Evolutionary conservation across 805 yeast species (phyloP).

Genomic region (Candida anglica): DNA sequence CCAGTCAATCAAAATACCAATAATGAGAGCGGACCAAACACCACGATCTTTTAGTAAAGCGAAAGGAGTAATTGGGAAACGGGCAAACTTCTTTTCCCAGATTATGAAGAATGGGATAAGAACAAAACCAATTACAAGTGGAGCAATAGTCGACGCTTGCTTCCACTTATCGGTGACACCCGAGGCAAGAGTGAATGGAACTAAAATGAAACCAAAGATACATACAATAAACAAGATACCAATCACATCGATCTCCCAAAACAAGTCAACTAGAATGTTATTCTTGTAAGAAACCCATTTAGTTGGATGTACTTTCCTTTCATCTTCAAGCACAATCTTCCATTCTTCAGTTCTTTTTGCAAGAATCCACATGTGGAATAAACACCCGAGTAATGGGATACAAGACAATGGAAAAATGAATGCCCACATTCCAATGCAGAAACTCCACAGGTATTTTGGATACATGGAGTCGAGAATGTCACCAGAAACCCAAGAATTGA

Average conservation of each 20-base stretch:
- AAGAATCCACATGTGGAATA: constrained; percentile 50
- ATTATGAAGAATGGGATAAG: constrained; percentile 10
- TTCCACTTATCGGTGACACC: constrained; percentile 15
- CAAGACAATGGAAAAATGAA: constrained; percentile 65
- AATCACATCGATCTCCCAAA: constrained; percentile 31
- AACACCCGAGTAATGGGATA: constrained; percentile 52
- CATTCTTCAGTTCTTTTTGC: constrained; percentile 53
- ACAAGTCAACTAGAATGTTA: constrained; percentile 14
- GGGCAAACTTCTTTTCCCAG: constrained; percentile 13
- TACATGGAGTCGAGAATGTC: constrained; percentile 42
- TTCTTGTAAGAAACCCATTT: constrained; percentile 26
- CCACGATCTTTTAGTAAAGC: constrained; percentile 13
- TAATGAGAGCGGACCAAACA: constrained; percentile 13
- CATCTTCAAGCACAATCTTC: constrained; percentile 33
- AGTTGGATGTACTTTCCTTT: too few relatives aligned
- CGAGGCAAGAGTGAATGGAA: constrained; percentile 33
- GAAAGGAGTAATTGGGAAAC: constrained; percentile 12
- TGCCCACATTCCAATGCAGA: constrained; percentile 75
- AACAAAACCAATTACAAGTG: constrained; percentile 12
- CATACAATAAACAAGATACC: constrained; percentile 30
- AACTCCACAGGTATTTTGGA: constrained; percentile 57
- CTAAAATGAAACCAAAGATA: constrained; percentile 28
- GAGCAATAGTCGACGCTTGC: constrained; percentile 12
- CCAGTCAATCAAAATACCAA: too few relatives aligned
- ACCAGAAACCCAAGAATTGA: constrained; percentile 80